phyloP scores from a whole-genome alignment of 2,329 filamentous ascomycete genomes.

The Colletotrichum sp. region DNA sequence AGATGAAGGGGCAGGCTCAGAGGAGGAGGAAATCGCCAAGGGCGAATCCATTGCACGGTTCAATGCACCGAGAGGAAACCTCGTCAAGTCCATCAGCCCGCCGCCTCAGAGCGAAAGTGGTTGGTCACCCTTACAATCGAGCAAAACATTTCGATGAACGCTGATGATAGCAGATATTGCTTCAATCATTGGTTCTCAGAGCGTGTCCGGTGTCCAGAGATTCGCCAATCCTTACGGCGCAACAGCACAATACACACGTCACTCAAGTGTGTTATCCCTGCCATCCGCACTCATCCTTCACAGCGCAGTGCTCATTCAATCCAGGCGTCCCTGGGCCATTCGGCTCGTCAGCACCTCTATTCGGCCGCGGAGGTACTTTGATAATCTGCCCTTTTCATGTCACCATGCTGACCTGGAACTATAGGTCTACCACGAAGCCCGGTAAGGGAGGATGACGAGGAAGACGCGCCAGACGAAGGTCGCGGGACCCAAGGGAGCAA shows the following conservation, averaged over 20 bases:
- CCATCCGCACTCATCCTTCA: background rate
- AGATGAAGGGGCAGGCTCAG: background rate
- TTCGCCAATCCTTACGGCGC: background rate
- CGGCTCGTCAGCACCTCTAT: background rate
- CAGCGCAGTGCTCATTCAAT: background rate
- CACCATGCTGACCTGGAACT: background rate
- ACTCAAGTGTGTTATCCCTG: background rate
- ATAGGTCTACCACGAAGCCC: background rate
- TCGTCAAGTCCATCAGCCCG: constrained; percentile 3
- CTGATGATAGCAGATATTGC: constrained; percentile 6
- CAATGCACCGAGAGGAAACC: background rate
- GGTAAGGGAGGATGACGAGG: background rate
- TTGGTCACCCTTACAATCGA: background rate
- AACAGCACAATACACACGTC: background rate
- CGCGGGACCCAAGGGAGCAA: background rate
- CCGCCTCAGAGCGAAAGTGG: constrained; percentile 10
- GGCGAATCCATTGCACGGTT: background rate
- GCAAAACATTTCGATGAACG: no score
- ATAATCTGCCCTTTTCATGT: background rate
- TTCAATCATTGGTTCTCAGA: constrained; percentile 13
- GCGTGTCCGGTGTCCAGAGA: background rate
- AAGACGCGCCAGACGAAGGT: background rate
- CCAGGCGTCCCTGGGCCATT: background rate
- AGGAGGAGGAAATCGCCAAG: background rate
- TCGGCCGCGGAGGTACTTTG: background rate